Evolutionary conservation across 306 rosid genomes (phyloP), one percentile per base, ranked within the genome.

Genomic region (Vigna radiata): DNA sequence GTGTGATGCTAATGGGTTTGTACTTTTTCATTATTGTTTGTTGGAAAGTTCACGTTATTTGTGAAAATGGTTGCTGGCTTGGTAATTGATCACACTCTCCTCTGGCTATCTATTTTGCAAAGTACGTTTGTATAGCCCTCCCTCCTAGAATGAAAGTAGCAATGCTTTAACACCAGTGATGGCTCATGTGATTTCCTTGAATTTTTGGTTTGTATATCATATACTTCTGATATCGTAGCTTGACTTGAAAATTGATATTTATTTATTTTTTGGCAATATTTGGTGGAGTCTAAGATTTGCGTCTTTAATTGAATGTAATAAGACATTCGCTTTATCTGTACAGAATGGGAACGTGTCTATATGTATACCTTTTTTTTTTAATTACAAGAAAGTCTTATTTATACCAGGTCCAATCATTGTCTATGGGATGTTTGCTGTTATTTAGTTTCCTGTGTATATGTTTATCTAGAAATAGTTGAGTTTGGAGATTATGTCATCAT

Each of bases 401-500:
- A 3, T 47, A 36, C 41, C 44, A 73, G 17, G 14, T 80, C 21
- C 43, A 23, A 36, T 76, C 55, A 8, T 64, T 13, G 54, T n/a
- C 41, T 13, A 17, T 48, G 72, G 36, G 37, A 8, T 75, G 12
- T 60, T 25, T 58, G 48, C 37, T 23, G 16, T 69, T 67, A 75
- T 59, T 75, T 55, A 36, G 27, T 60, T 62, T 76, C 29, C 47
- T 21, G 25, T 48, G 46, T 58, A 16, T 46, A 41, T 55, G 8
- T 9, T 80, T 59, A 39, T 68, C 37, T 66, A 62, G 53, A 74
- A 74, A 67, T 21, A 31, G 43, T 68, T 68, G 15, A 75, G 49
- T 68, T 31, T 23, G 72, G 19, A 65, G 15, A 23, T 56, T 23
- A 23, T 23, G 63, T 12, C 29, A 6, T 36, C 19, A 23, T 17